Evolutionary conservation across 179 eudicot species (phyloP).

Genomic region (Heliamphora ciliata): DNA sequence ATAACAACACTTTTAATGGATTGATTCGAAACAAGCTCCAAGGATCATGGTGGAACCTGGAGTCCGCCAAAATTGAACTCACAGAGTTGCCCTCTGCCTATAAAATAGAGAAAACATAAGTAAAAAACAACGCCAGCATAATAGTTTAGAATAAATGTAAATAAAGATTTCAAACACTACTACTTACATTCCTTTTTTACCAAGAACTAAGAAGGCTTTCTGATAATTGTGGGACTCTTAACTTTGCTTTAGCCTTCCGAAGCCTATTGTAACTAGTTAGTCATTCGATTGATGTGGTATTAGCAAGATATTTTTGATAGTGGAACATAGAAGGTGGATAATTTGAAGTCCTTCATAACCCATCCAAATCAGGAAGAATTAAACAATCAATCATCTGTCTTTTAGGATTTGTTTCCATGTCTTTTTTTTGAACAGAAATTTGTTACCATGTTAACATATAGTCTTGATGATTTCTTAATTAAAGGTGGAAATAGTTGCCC

Average conservation of each 20-base stretch:
- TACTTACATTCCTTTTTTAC: background rate
- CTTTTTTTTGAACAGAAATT: too few relatives aligned
- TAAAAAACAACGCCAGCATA: background rate
- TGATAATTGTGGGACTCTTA: background rate
- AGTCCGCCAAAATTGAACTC: background rate
- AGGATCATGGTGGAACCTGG: background rate
- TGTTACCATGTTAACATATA: too few relatives aligned
- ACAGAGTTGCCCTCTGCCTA: background rate
- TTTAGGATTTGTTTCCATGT: too few relatives aligned
- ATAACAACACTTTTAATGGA: background rate
- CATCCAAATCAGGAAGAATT: too few relatives aligned
- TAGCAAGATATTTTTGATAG: too few relatives aligned
- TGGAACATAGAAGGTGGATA: too few relatives aligned
- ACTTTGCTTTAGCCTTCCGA: background rate
- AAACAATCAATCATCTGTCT: too few relatives aligned
- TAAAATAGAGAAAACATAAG: background rate
- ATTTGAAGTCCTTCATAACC: too few relatives aligned
- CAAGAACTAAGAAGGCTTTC: background rate
- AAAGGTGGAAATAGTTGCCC: too few relatives aligned
- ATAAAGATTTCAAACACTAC: background rate
- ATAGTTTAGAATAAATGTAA: background rate
- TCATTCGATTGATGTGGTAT: too few relatives aligned
- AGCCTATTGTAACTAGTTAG: background rate
- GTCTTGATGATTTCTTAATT: too few relatives aligned
- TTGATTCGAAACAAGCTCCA: background rate